Percentiles rank a stretch among this genome's conserved stretches.
Evolutionary conservation across 2,329 filamentous ascomycete genomes (phyloP).

Genomic region (Knufia fluminis): DNA sequence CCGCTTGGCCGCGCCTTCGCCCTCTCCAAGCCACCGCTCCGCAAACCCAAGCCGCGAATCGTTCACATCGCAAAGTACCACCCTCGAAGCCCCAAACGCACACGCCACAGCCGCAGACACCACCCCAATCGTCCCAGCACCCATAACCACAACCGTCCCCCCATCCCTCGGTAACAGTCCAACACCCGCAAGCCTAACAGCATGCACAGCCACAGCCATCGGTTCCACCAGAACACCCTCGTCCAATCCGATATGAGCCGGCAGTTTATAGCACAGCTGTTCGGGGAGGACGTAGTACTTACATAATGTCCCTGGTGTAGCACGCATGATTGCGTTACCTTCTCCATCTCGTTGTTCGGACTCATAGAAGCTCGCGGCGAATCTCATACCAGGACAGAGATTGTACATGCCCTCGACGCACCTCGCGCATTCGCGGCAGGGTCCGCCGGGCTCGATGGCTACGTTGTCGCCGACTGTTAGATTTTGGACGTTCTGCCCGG

Average conservation of each 20-base stretch:
- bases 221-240: slow-evolving; percentile 43
- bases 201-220: slow-evolving; percentile 40
- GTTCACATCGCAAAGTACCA: slow-evolving; percentile 55
- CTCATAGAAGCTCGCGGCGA: slow-evolving; percentile 32
- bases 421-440: slow-evolving; percentile 29
- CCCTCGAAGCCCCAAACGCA: slow-evolving; percentile 49
- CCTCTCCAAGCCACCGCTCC: slow-evolving; percentile 9
- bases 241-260: slow-evolving; percentile 29
- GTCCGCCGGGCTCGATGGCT: slow-evolving; percentile 31
- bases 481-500: slow-evolving; percentile 23
- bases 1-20: background rate
- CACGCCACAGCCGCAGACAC: slow-evolving; percentile 52
- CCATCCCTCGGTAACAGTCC: slow-evolving; percentile 16
- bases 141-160: slow-evolving; percentile 33
- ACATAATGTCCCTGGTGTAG: slow-evolving; percentile 30
- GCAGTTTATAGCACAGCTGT: slow-evolving; percentile 34
- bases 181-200: slow-evolving; percentile 29
- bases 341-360: background rate
- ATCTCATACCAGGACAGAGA: slow-evolving; percentile 32
- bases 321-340: background rate
- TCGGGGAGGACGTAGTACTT: slow-evolving; percentile 31
- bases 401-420: slow-evolving; percentile 35
- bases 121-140: slow-evolving; percentile 44
- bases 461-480: slow-evolving; percentile 27
- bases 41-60: slow-evolving; percentile 51